Conservation (phyloP, 176 grass and related monocot genomes). For the Phragmites australis region DNA sequence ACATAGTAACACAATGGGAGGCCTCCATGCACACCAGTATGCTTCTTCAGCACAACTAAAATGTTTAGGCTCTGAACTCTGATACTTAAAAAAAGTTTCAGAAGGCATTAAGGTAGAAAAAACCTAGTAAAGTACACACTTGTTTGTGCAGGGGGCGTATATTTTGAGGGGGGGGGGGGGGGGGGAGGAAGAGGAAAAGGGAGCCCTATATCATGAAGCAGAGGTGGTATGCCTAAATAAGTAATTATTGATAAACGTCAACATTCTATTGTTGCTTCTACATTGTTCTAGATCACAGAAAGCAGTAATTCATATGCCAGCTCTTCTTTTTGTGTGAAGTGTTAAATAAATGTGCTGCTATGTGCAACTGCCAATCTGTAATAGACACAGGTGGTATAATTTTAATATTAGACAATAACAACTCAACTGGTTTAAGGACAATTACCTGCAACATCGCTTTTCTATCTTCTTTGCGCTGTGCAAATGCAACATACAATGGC, state of each 20-base stretch:
- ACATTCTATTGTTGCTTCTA: neutral
- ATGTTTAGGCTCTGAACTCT: neutral
- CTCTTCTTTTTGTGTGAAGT: neutral
- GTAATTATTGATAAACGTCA: neutral
- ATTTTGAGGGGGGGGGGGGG: neutral
- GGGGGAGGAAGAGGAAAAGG: neutral
- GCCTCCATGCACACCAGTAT: neutral
- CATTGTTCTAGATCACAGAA: neutral
- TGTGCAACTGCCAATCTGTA: constrained; percentile 12
- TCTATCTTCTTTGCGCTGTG: constrained; percentile 92
- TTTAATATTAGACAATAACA: neutral
- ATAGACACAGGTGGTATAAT: neutral
- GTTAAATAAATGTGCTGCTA: neutral
- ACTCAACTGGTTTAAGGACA: constrained; percentile 2
- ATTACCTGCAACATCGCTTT: constrained; percentile 86
- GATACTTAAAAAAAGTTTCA: neutral
- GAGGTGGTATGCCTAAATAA: neutral
- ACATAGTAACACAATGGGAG: neutral
- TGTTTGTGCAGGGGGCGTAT: neutral
- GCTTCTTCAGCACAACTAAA: neutral
- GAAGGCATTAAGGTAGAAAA: neutral
- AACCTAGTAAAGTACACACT: neutral
- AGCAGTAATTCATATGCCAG: neutral
- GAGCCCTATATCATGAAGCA: neutral
- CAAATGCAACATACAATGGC: constrained; percentile 91